Evolutionary conservation across 2,329 filamentous ascomycete genomes (phyloP), one percentile per base, ranked within the genome.

Genomic region (Colletotrichum costaricense): DNA sequence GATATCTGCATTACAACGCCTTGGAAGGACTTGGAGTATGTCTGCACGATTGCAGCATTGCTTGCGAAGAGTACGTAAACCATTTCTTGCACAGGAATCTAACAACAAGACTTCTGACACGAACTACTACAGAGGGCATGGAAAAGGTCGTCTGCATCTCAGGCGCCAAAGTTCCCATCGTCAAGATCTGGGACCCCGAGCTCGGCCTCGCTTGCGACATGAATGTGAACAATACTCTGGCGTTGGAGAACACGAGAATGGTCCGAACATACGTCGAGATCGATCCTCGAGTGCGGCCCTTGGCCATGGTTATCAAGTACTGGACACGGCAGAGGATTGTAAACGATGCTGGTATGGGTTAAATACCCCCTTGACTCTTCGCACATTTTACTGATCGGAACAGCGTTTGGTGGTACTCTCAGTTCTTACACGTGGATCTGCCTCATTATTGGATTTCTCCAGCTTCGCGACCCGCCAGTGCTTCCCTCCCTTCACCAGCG

Each of bases 341-440:
- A 77, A 99, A 99, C 80, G 97, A 99, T 86, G 97, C 97, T 81
- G 96, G 95, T 97, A 87, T 86, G 93, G 85, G 28, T n/a, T 52
- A 52, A 58, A 26, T 58, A 4, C 59, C 12, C 58, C 16, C 3
- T 3, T 16, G 22, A 19, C 12, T 9, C 16, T 16, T 69, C 26
- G 9, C 30, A 64, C 30, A 26, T 55, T 80, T 49, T 80, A 38
- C 57, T 72, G 30, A 76, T 16, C 60, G 5, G 24, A 71, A 42
- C 80, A 97, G 97, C 94, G 72, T 95, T 95, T 80, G 95, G 97
- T 75, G 95, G 95, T 70, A 99, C 97, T 7, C 88, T 99, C 73
- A 98, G 96, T 83, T 99, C 97, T 22, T 99, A 99, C 81, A 98
- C 97, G 26, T 99, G 97, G 97, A 98, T 98, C 81, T 99, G 97